Conservation (phyloP, 305 asterid genomes). For the Fraxinus velutina region DNA sequence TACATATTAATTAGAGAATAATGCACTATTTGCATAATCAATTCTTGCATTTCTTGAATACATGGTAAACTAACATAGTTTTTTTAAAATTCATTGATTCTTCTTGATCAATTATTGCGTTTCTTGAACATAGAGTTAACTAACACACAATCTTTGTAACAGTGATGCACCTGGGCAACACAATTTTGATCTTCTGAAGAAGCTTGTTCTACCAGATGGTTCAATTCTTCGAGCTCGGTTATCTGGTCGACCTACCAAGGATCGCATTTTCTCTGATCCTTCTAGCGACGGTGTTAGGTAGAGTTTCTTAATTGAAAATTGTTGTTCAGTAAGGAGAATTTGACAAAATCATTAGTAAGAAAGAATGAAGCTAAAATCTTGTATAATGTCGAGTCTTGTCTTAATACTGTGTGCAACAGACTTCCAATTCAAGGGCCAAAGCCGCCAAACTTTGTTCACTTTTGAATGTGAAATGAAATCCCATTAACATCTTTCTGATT, state of each 20-base stretch:
- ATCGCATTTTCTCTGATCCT: constrained; percentile 81
- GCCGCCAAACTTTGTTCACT: neutral
- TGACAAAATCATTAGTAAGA: neutral
- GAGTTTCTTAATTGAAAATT: neutral
- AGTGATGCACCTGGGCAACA: constrained; percentile 96
- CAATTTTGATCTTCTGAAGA: constrained; percentile 69
- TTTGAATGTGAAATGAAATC: neutral
- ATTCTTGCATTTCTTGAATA: neutral
- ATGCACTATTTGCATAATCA: neutral
- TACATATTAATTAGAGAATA: neutral
- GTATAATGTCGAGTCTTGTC: neutral
- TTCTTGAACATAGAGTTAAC: neutral
- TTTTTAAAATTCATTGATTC: too few species aligned
- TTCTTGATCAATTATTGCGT: neutral
- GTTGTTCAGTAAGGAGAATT: neutral
- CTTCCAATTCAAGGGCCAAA: neutral
- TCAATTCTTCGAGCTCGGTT: constrained; percentile 74
- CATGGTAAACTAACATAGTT: neutral
- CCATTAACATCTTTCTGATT: constrained; percentile 13
- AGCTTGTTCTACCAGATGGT: constrained; percentile 82
- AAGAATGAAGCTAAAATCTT: neutral
- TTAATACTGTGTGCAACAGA: neutral
- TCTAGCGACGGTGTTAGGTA: constrained; percentile 87
- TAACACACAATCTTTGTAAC: constrained; percentile 8
- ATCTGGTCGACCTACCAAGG: constrained; percentile 91